These are phyloP conservation scores for Pezicula carpinea DNA, from an alignment of 2,329 filamentous ascomycete species.

Conservation along the genomic window DNA sequence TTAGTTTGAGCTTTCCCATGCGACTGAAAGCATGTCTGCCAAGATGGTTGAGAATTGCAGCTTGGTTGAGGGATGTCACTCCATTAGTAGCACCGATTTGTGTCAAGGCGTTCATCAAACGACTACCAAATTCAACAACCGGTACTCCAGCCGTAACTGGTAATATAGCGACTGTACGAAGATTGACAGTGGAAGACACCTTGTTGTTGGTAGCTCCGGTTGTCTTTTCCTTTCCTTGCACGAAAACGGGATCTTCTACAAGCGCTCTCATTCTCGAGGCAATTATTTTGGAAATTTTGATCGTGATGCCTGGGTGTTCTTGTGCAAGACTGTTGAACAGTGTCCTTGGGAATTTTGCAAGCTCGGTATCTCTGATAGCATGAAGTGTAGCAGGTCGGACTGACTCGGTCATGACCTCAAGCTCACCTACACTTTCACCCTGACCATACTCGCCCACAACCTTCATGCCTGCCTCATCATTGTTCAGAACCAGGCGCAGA, in stretches of 20 bases:
- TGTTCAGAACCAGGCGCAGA: constrained; percentile 77
- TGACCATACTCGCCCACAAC: constrained; percentile 92
- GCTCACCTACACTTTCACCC: constrained; percentile 93
- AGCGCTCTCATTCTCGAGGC: constrained; percentile 88
- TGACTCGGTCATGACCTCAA: constrained; percentile 95
- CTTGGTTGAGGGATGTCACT: constrained; percentile 87
- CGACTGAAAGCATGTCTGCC: constrained; percentile 94
- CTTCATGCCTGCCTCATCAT: constrained; percentile 73
- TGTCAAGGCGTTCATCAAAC: constrained; percentile 78
- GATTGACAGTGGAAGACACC: constrained; percentile 81
- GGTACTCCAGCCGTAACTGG: constrained; percentile 89
- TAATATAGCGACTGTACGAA: constrained; percentile 87
- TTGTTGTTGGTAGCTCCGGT: constrained; percentile 56
- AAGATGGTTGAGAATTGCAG: constrained; percentile 88
- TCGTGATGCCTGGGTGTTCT: constrained; percentile 96
- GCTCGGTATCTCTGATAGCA: constrained; percentile 91
- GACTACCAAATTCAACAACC: constrained; percentile 90
- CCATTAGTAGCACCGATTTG: constrained; percentile 89
- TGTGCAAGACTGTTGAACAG: constrained; percentile 96
- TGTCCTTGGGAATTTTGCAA: constrained; percentile 93
- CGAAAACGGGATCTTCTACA: constrained; percentile 73
- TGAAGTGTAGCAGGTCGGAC: constrained; percentile 86
- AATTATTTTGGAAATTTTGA: constrained; percentile 98
- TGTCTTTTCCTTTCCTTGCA: constrained; percentile 59
- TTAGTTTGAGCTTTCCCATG: constrained; percentile 94